Percentiles rank a stretch among this genome's conserved stretches.
Conservation (phyloP, 2,329 filamentous ascomycete genomes). For the Didymellaceae sp. region DNA sequence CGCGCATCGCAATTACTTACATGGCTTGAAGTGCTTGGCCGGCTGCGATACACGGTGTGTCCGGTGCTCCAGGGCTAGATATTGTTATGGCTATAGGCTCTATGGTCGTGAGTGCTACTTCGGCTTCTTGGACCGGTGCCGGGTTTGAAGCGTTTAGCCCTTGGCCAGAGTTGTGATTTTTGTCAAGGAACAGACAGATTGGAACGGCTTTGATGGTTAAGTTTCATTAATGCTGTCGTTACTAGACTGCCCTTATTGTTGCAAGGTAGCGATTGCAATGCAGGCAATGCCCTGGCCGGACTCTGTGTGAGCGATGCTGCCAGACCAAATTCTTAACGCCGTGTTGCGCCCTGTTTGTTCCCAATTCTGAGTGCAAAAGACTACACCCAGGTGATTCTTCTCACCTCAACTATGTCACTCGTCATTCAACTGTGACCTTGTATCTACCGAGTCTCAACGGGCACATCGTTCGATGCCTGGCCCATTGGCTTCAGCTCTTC, state of each 20-base stretch:
- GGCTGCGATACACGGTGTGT: background rate
- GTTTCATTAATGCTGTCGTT: conserved; percentile 16
- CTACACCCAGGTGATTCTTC: background rate
- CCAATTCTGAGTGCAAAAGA: background rate
- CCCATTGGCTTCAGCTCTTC: conserved; percentile 74
- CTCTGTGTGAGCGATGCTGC: conserved; percentile 25
- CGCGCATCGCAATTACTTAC: background rate
- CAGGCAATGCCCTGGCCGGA: conserved; percentile 20
- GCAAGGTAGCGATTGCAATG: conserved; percentile 24
- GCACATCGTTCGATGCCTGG: conserved; percentile 33
- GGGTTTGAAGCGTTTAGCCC: too few relatives aligned
- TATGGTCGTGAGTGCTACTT: too few relatives aligned
- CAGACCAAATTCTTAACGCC: conserved; percentile 21
- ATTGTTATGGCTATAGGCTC: too few relatives aligned
- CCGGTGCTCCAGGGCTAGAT: too few relatives aligned
- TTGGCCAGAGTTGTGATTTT: too few relatives aligned
- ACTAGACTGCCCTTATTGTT: conserved; percentile 9
- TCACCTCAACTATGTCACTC: background rate
- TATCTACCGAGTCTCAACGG: conserved; percentile 34
- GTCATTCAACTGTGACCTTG: conserved; percentile 5
- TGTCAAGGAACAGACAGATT: too few relatives aligned
- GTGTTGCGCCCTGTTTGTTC: conserved; percentile 7
- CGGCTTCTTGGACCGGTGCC: too few relatives aligned
- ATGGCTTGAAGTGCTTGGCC: background rate
- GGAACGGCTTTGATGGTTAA: background rate